A percentile compares a stretch with the other conserved stretches of the same genome.
Evolutionary conservation across 1,284 basidiomycete species (phyloP).

Genomic region (Inonotus obliquus): DNA sequence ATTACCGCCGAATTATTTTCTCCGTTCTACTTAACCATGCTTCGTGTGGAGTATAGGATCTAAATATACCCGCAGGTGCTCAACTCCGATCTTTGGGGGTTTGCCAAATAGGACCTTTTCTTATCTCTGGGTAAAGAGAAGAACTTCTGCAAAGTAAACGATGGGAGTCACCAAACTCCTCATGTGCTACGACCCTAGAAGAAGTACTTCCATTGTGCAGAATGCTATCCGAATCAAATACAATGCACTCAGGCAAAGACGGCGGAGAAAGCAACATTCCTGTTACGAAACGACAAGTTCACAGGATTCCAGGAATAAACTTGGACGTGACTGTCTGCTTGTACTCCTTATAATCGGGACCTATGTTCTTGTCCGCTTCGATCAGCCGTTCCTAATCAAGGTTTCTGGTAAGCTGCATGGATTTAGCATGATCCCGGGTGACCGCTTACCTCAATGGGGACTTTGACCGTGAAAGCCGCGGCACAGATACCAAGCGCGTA

Average conservation of each 20-base stretch:
- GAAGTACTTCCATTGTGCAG: neutral
- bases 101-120: neutral
- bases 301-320: constrained; percentile 34
- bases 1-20: too few species aligned
- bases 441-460: constrained; percentile 31
- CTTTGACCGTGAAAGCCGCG: constrained; percentile 28
- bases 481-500: constrained; percentile 24
- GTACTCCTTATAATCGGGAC: constrained; percentile 31
- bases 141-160: neutral
- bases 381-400: constrained; percentile 27
- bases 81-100: neutral
- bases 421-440: neutral
- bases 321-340: constrained; percentile 29
- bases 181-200: neutral
- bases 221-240: neutral
- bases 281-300: constrained; percentile 6
- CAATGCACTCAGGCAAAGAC: neutral
- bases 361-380: constrained; percentile 26
- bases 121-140: neutral
- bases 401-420: neutral
- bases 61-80: neutral
- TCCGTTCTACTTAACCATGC: neutral
- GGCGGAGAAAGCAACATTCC: neutral
- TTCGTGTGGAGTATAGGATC: neutral
- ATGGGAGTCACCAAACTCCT: neutral